A percentile compares a stretch with the other conserved stretches of the same genome.
Evolutionary conservation across 2,329 filamentous ascomycete genomes (phyloP).

Genomic region (Paecilomyces variotii): DNA sequence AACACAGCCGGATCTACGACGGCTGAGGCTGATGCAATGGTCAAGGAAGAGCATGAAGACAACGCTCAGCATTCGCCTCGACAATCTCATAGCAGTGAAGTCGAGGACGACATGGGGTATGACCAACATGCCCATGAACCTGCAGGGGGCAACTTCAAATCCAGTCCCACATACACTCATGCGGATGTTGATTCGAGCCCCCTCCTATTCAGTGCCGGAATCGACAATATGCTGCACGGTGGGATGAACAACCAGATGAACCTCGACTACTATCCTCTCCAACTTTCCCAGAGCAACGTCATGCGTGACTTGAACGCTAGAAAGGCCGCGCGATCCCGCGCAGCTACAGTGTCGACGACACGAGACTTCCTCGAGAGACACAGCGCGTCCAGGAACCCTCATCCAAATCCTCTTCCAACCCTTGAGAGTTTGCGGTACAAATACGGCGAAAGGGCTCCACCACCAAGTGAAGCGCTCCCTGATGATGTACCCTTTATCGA

Average conservation of each 20-base stretch:
- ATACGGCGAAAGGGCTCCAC: neutral
- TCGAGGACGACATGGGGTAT: neutral
- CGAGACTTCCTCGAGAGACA: neutral
- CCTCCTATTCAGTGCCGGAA: neutral
- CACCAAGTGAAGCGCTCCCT: neutral
- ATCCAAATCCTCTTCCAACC: neutral
- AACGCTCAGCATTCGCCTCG: neutral
- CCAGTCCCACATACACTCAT: neutral
- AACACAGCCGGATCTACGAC: neutral
- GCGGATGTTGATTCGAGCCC: neutral
- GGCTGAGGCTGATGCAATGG: neutral
- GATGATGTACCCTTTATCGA: neutral
- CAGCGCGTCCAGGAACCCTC: neutral
- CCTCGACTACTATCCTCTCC: neutral
- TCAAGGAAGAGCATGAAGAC: neutral
- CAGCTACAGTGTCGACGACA: neutral
- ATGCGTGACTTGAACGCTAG: neutral
- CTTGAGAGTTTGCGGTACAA: neutral
- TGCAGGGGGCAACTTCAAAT: neutral
- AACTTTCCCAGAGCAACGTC: neutral
- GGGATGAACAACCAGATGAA: neutral
- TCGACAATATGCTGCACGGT: neutral
- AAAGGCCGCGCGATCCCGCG: neutral
- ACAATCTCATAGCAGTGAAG: neutral
- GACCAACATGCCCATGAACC: neutral